Evolutionary conservation across 2,329 filamentous ascomycete genomes (phyloP), one percentile per base, ranked within the genome.

Genomic region (Colletotrichum sp.): DNA sequence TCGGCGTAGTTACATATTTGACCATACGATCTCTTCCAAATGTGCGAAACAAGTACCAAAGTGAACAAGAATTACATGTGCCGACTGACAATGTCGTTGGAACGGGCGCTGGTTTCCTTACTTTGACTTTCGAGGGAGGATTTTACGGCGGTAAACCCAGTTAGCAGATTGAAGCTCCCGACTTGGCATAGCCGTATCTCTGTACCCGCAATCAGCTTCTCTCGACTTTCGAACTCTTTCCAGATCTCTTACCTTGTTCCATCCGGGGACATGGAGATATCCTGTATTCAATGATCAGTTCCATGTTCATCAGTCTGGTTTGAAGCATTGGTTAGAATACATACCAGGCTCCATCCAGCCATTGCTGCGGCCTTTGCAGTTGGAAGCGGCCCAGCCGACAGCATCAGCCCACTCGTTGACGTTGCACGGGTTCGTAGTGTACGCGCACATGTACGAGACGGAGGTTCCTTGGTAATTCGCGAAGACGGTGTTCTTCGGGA

Each of bases 301-400:
- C 39, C 0, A 43, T n/a, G 22, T 6, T 56, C 27, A 27, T 5
- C 2, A 28, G 0, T 16, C 2, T 25, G 13, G 0, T 0, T 58
- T 27, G 0, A 13, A 28, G 0, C 7, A 27, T 27, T 28, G 13
- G 0, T 8, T 58, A 15, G 27, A 12, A 28, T 0, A 58, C 55
- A 27, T 58, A 58, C 15, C 55, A 27, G 55, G 55, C 55, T 58
- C 55, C 8, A 58, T 58, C 13, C 55, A 58, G 5, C 55, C 55
- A 58, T 28, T 58, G 0, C 25, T 58, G 25, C 55, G 55, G 55
- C 55, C 55, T 4, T 25, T 28, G n/a, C 55, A 58, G 25, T 28
- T 28, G 25, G 12, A 15, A 15, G 55, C 55, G 1, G 27, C 55
- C 55, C 55, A 58, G 55, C 27, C 27, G 1, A 58, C 55, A 28